Conservation (phyloP, 192 early-diverging fungal species). For the Rhizophagus sp. region DNA sequence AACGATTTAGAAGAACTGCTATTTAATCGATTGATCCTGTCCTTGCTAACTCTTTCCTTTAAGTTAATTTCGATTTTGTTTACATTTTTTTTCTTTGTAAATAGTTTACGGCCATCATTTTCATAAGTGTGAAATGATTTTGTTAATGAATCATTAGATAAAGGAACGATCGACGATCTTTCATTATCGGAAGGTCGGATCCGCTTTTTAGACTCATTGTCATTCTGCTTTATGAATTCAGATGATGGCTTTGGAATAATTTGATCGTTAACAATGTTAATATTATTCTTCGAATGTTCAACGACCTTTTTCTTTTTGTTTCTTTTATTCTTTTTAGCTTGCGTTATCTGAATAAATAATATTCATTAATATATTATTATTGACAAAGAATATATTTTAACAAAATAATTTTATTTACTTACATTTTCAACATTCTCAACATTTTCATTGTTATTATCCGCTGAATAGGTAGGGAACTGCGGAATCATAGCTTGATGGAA, state of each 20-base stretch:
- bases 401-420: too few relatives aligned
- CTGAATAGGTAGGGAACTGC: neutral
- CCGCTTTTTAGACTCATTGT: constrained; percentile 8
- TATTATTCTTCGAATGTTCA: neutral
- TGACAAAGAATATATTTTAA: too few relatives aligned
- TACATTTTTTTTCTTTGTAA: constrained; percentile 9
- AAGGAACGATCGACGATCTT: neutral
- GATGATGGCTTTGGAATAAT: neutral
- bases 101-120: constrained; percentile 14
- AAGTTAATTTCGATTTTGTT: constrained; percentile 16
- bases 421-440: neutral
- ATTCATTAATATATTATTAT: too few relatives aligned
- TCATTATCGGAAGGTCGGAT: neutral
- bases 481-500: neutral
- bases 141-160: constrained; percentile 9
- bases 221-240: neutral
- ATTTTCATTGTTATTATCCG: neutral
- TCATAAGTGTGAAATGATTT: neutral
- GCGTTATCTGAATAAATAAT: neutral
- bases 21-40: neutral
- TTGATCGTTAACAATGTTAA: neutral
- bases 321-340: neutral
- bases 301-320: neutral
- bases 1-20: neutral
- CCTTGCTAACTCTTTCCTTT: neutral